These are phyloP conservation scores for Coniferiporia weirii DNA, from an alignment of 1,284 basidiomycete genomes.

Conservation along the genomic window DNA sequence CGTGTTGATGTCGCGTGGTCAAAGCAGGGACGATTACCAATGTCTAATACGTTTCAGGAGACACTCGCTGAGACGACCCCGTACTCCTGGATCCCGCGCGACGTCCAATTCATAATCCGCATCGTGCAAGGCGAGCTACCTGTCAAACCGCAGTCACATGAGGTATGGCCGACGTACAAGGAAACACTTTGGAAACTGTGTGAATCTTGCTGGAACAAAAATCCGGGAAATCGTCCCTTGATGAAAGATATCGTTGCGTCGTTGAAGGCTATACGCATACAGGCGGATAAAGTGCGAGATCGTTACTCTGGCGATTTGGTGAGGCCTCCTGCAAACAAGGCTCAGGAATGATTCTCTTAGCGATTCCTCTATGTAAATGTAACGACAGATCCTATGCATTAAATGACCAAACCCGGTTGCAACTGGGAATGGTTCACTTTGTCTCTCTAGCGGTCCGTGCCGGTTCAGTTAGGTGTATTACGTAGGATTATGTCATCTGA, in stretches of 20 bases:
- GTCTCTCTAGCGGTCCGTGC: no score
- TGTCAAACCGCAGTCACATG: neutral
- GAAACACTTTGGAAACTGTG: neutral
- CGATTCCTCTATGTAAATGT: no score
- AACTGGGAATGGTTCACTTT: no score
- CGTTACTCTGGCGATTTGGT: no score
- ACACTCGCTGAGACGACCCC: neutral
- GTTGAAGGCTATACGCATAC: neutral
- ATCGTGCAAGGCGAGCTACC: conserved; percentile 2
- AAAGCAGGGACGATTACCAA: conserved; percentile 33
- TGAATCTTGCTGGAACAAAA: neutral
- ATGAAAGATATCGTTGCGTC: neutral
- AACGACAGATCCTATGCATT: no score
- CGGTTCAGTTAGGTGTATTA: no score
- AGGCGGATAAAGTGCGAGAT: neutral
- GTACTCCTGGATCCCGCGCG: neutral
- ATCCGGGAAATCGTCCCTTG: neutral
- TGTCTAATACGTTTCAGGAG: conserved; percentile 30
- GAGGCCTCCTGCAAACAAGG: no score
- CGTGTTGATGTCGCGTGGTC: neutral
- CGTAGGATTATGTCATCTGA: no score
- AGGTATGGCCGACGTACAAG: neutral
- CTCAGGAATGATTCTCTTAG: no score
- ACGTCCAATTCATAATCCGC: neutral
- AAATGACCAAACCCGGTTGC: no score